Percentiles rank a stretch among this genome's conserved stretches.
These are phyloP conservation scores for Adenanthera pavonina DNA, from an alignment of 306 rosid species.

Conservation along the genomic window DNA sequence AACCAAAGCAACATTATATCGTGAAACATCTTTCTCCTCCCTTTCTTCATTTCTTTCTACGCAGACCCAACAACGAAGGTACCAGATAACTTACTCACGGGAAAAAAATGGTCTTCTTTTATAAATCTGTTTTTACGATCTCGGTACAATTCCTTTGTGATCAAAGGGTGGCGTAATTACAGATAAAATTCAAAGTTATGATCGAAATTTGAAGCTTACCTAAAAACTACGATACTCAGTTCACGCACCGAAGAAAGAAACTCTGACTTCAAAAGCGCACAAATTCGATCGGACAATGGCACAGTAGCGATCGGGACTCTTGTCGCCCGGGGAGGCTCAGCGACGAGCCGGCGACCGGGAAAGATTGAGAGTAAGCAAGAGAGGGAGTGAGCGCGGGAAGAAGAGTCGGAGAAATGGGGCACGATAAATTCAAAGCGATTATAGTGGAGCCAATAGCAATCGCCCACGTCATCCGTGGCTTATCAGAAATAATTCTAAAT, in stretches of 20 bases:
- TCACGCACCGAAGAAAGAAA: neutral
- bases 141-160: conserved; percentile 3
- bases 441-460: conserved; percentile 17
- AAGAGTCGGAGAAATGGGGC: conserved; percentile 41
- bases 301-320: conserved; percentile 49
- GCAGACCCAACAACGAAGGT: neutral
- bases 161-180: neutral
- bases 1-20: conserved; percentile 1
- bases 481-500: conserved; percentile 25
- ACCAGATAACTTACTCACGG: neutral
- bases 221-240: neutral
- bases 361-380: conserved; percentile 17
- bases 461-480: conserved; percentile 46
- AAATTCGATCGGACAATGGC: neutral
- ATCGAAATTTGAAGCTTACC: conserved; percentile 38
- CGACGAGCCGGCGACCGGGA: conserved; percentile 60
- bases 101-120: neutral
- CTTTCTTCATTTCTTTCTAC: neutral
- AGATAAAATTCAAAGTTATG: neutral
- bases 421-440: conserved; percentile 44
- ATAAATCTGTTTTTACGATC: neutral
- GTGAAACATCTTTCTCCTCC: neutral
- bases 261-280: neutral
- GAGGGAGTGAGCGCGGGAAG: conserved; percentile 2
- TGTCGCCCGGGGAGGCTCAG: conserved; percentile 48